These are phyloP conservation scores for Wickerhamiella allomyrinae DNA, from an alignment of 805 yeast genomes.

Conservation along the genomic window DNA sequence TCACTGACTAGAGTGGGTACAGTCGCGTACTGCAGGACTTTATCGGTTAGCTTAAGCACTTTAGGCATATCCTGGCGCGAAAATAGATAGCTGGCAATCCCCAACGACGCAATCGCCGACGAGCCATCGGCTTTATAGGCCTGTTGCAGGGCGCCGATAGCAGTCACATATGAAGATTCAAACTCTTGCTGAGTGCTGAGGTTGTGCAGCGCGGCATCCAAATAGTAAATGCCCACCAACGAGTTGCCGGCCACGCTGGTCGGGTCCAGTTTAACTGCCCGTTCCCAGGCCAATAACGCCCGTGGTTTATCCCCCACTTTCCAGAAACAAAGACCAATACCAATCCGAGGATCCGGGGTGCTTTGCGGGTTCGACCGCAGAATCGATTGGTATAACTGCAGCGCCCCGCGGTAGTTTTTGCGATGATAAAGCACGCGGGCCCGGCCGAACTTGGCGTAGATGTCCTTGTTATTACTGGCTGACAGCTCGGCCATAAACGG, in stretches of 20 bases:
- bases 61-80: conserved; percentile 46
- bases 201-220: conserved; percentile 47
- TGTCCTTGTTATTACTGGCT: conserved; percentile 39
- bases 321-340: conserved; percentile 93
- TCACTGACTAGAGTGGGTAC: conserved; percentile 39
- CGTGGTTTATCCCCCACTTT: conserved; percentile 58
- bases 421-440: conserved; percentile 68
- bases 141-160: conserved; percentile 35
- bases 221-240: conserved; percentile 50
- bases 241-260: conserved; percentile 45
- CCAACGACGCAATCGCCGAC: conserved; percentile 43
- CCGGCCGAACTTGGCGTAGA: conserved; percentile 66
- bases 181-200: conserved; percentile 41
- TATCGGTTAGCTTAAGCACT: conserved; percentile 42
- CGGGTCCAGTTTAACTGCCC: conserved; percentile 56
- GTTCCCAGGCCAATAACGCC: conserved; percentile 72
- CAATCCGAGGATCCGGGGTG: conserved; percentile 66
- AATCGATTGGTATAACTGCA: conserved; percentile 72
- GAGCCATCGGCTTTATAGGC: conserved; percentile 32
- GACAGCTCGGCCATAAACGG: conserved; percentile 47
- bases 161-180: conserved; percentile 39
- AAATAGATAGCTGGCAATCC: conserved; percentile 58
- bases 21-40: conserved; percentile 31
- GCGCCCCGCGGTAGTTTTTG: conserved; percentile 56
- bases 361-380: conserved; percentile 56